These are phyloP conservation scores for Podaxis pistillaris DNA, from an alignment of 768 basidiomycete species.

Conservation along the genomic window DNA sequence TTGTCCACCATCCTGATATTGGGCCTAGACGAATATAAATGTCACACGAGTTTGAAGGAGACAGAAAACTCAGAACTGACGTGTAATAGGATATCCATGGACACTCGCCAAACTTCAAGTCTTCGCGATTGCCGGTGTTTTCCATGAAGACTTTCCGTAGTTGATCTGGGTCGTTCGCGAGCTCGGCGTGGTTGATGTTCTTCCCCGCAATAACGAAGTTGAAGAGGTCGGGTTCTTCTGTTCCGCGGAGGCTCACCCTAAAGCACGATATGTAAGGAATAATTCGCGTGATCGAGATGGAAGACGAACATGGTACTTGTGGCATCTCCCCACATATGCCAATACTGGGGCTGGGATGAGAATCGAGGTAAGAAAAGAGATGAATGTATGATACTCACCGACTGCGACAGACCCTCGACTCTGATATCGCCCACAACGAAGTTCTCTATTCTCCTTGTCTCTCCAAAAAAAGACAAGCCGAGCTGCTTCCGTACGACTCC, in stretches of 20 bases:
- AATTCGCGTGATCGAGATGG: not conserved
- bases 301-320: conserved; percentile 28
- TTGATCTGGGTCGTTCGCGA: conserved; percentile 12
- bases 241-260: conserved; percentile 21
- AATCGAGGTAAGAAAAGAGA: not conserved
- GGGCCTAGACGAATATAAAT: conserved; percentile 26
- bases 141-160: conserved; percentile 22
- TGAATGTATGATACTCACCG: conserved; percentile 25
- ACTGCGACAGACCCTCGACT: conserved; percentile 37
- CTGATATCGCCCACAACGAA: conserved; percentile 42
- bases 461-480: conserved; percentile 39
- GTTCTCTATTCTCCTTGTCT: conserved; percentile 32
- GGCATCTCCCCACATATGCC: conserved; percentile 49
- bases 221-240: conserved; percentile 23
- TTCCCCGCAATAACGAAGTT: conserved; percentile 23
- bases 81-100: conserved; percentile 20
- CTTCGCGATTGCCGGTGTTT: conserved; percentile 22
- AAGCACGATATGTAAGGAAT: too few relatives aligned
- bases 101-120: conserved; percentile 30
- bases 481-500: conserved; percentile 41
- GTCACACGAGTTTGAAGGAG: not conserved
- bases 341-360: conserved; percentile 28
- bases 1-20: conserved; percentile 45
- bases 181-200: conserved; percentile 19
- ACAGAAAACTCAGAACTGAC: conserved; percentile 15